Conservation (phyloP, 208 protist genomes). For the Crithidia sp. region DNA sequence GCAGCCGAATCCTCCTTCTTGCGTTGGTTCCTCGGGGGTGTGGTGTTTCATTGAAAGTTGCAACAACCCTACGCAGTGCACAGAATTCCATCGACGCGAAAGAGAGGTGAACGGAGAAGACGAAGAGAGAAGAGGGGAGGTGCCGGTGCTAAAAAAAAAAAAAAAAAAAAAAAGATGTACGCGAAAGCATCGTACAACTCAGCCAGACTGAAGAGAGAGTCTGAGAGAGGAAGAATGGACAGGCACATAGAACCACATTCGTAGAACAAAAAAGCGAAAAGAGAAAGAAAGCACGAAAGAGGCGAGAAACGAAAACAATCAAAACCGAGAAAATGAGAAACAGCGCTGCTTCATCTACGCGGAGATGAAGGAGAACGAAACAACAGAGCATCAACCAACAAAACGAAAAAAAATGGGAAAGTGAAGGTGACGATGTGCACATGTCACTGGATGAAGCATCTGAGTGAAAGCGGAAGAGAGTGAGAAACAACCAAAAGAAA, state of each 20-base stretch:
- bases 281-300: background rate
- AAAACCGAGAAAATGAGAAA: background rate
- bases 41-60: too few species aligned
- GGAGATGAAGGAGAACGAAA: background rate
- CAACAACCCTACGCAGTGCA: too few species aligned
- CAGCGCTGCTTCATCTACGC: background rate
- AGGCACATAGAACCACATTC: background rate
- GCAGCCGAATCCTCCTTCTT: too few species aligned
- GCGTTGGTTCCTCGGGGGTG: too few species aligned
- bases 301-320: background rate
- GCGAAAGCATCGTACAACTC: background rate
- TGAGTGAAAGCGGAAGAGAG: too few species aligned
- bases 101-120: background rate
- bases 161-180: constrained; percentile 18
- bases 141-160: background rate
- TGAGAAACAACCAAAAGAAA: too few species aligned
- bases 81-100: too few species aligned
- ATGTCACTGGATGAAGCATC: too few species aligned
- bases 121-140: background rate
- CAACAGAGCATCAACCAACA: too few species aligned
- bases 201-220: background rate
- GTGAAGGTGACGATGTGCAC: too few species aligned
- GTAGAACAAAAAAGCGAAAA: background rate
- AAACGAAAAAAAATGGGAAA: too few species aligned
- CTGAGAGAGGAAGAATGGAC: background rate